Evolutionary conservation across 2,329 filamentous ascomycete genomes (phyloP), one percentile per base, ranked within the genome.

Genomic region (Alternaria sp.): DNA sequence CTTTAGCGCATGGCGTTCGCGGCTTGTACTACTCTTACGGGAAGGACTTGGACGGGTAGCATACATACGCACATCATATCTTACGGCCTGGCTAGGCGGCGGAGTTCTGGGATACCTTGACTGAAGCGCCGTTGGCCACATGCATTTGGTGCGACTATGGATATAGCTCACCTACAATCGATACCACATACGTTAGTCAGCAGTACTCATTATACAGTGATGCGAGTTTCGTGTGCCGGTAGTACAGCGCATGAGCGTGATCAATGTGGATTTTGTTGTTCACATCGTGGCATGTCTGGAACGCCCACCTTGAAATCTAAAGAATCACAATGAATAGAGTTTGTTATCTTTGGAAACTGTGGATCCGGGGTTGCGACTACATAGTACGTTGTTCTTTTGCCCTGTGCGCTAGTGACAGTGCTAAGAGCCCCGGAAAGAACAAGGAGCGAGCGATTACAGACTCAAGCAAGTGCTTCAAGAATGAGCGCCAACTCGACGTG

Each of bases 1-100:
- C 54, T 65, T 65, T 67, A 69, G 68, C 69, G 67, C 60, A 60
- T 60, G 66, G 68, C 70, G 68, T 72, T 71, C 20, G 61, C 62
- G 58, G 46, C 62, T 61, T 66, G 66, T 68, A 68, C 48, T 58
- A 71, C 66, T 59, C 51, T 60, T 57, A 65, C 57, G 55, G 57
- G 52, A 62, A 54, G 62, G 65, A 52, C 60, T 62, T 64, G 65
- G 62, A 61, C 59, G 57, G 62, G 52, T 60, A 56, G 57, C 44
- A 68, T 64, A 62, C 61, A 67, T 43, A 48, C 22, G 56, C 45
- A 53, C 57, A 53, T 57, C 50, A 59, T 60, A 57, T 52, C 50
- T 57, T 52, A 58, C 59, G 66, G 62, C 59, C 60, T 63, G 52
- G 64, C 44, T 63, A 55, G 64, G 63, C 52, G 65, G 60, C 56